These are phyloP conservation scores for Santalum album DNA, from an alignment of 164 flowering plant genomes.

Conservation along the genomic window DNA sequence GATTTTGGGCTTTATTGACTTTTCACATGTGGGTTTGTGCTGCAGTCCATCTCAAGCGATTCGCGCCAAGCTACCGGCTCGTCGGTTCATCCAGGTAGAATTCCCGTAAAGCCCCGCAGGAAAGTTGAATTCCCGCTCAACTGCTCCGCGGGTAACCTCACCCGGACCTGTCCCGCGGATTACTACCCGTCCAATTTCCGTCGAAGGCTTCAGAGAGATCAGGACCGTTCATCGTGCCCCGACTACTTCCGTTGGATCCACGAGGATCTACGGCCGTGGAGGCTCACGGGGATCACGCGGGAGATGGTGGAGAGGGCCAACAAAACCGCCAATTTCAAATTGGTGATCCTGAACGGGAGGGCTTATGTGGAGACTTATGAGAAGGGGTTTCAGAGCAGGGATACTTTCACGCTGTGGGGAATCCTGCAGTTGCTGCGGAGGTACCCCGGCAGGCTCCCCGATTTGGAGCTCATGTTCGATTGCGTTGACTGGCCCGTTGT, in stretches of 20 bases:
- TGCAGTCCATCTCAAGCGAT: not conserved
- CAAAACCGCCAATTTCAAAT: constrained; percentile 42
- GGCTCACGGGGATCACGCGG: constrained; percentile 43
- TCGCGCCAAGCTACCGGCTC: constrained; percentile 1
- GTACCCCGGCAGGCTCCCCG: constrained; percentile 66
- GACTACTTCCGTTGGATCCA: constrained; percentile 75
- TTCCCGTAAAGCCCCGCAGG: constrained; percentile 13
- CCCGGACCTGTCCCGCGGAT: not conserved
- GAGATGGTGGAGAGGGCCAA: constrained; percentile 46
- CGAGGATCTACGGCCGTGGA: constrained; percentile 71
- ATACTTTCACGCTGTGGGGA: constrained; percentile 60
- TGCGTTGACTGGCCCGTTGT: constrained; percentile 67
- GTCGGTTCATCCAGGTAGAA: not conserved
- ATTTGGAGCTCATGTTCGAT: constrained; percentile 64
- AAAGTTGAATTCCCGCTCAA: not conserved
- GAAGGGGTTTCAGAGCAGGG: constrained; percentile 44
- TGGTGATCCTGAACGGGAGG: constrained; percentile 45
- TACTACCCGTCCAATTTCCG: not conserved
- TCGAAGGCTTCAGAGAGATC: not conserved
- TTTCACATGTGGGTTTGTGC: not conserved
- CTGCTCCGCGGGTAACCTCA: not conserved
- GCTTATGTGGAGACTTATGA: constrained; percentile 40
- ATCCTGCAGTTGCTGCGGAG: constrained; percentile 51
- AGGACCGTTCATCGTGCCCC: constrained; percentile 30
- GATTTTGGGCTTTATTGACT: not conserved